These are phyloP conservation scores for Poronia punctata DNA, from an alignment of 495 filamentous ascomycete genomes.

Conservation along the genomic window DNA sequence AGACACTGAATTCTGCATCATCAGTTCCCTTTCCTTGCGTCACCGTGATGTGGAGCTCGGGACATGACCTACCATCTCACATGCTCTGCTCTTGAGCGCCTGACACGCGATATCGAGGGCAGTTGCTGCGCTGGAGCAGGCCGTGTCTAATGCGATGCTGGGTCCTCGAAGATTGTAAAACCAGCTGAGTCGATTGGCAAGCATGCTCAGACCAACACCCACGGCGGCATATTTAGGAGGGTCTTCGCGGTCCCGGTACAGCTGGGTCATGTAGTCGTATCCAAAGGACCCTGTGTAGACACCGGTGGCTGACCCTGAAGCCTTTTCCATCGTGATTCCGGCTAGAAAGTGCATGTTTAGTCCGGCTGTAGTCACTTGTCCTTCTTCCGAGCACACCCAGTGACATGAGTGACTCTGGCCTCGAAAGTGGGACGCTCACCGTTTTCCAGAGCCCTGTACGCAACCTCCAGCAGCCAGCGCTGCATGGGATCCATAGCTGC, in stretches of 20 bases:
- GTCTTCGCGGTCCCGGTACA: constrained; percentile 14
- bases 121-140: constrained; percentile 59
- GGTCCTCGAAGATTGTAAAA: constrained; percentile 39
- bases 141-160: constrained; percentile 64
- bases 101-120: constrained; percentile 60
- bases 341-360: constrained; percentile 16
- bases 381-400: too few species aligned
- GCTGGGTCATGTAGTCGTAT: constrained; percentile 16
- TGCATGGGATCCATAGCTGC: constrained; percentile 36
- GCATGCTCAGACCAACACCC: constrained; percentile 39
- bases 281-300: constrained; percentile 18
- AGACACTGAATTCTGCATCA: constrained; percentile 34
- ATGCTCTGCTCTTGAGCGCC: constrained; percentile 44
- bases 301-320: constrained; percentile 14
- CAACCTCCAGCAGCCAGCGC: constrained; percentile 40
- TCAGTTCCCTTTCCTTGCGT: neutral
- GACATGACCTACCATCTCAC: constrained; percentile 10
- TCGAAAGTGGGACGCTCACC: constrained; percentile 19
- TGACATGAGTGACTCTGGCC: too few species aligned
- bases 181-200: constrained; percentile 50
- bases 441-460: constrained; percentile 47
- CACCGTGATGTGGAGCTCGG: neutral
- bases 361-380: neutral
- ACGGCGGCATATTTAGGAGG: constrained; percentile 28
- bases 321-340: constrained; percentile 19